Conservation (phyloP, 1,284 basidiomycete genomes). For the Xerocomus nothofagi region DNA sequence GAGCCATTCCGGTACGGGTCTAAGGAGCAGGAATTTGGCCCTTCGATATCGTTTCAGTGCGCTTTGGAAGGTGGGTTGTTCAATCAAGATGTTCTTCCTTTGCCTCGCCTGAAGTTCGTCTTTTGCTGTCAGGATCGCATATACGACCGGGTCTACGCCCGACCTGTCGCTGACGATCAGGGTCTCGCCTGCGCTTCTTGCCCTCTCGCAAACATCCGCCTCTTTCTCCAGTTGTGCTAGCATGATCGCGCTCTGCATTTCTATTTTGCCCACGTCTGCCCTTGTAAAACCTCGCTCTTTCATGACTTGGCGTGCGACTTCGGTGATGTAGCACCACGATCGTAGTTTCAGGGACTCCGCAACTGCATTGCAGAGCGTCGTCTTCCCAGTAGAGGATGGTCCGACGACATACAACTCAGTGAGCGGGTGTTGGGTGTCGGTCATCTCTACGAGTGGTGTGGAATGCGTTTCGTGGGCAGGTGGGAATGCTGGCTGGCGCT, state of each 20-base stretch:
- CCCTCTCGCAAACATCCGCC: slow-evolving; percentile 24
- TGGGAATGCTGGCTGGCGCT: slow-evolving; percentile 19
- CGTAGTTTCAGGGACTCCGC: slow-evolving; percentile 41
- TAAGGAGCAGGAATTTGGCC: slow-evolving; percentile 50
- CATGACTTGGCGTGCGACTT: slow-evolving; percentile 63
- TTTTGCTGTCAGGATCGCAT: slow-evolving; percentile 49
- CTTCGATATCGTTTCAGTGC: slow-evolving; percentile 44
- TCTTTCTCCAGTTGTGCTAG: slow-evolving; percentile 51
- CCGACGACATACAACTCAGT: slow-evolving; percentile 49
- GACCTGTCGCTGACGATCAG: slow-evolving; percentile 63
- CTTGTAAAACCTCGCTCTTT: slow-evolving; percentile 49
- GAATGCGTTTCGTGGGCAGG: slow-evolving; percentile 6
- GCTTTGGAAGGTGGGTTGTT: slow-evolving; percentile 40
- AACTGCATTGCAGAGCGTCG: slow-evolving; percentile 58
- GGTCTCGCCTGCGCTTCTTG: slow-evolving; percentile 16
- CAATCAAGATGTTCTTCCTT: slow-evolving; percentile 38
- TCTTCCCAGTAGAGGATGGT: slow-evolving; percentile 66
- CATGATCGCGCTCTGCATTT: slow-evolving; percentile 65
- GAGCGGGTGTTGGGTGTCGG: slow-evolving; percentile 10
- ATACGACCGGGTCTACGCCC: slow-evolving; percentile 60
- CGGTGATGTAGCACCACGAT: slow-evolving; percentile 45
- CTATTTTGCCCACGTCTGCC: slow-evolving; percentile 45
- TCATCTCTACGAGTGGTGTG: slow-evolving; percentile 13
- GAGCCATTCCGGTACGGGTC: slow-evolving; percentile 56
- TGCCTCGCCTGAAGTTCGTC: slow-evolving; percentile 37